phyloP scores from a whole-genome alignment of 257 asterid species.

The Penstemon davidsonii region DNA sequence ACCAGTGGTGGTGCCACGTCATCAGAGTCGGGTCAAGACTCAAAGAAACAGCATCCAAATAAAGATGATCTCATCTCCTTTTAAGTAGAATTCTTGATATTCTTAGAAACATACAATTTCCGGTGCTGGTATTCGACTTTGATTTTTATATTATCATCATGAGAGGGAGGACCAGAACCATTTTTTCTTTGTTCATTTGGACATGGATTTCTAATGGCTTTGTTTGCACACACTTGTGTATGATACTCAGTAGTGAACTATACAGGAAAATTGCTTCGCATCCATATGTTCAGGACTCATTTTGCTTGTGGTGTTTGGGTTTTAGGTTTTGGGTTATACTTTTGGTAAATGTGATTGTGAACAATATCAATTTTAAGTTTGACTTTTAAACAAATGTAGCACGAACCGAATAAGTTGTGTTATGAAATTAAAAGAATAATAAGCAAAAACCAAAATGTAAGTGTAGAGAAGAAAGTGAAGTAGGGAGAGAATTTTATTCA shows the following conservation, averaged over 20 bases:
- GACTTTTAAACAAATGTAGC: too few species aligned
- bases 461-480: too few species aligned
- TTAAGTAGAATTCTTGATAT: conserved; percentile 31
- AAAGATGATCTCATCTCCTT: conserved; percentile 87
- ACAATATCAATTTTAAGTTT: too few species aligned
- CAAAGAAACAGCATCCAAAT: conserved; percentile 61
- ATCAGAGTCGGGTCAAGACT: conserved; percentile 51
- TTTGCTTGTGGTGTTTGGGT: conserved; percentile 6
- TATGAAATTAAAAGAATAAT: too few species aligned
- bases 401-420: too few species aligned
- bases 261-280: conserved; percentile 1
- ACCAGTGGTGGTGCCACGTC: conserved; percentile 50
- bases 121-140: conserved; percentile 27
- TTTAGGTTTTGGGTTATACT: too few species aligned
- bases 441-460: too few species aligned
- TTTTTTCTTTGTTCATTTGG: conserved; percentile 1
- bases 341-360: too few species aligned
- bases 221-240: conserved; percentile 27
- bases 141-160: conserved; percentile 16
- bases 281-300: not conserved
- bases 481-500: too few species aligned
- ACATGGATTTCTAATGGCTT: not conserved
- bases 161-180: not conserved
- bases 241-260: conserved; percentile 25
- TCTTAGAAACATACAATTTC: conserved; percentile 8